Conservation (phyloP, 139 green algal genomes). For the Monoraphidium neglectum region DNA sequence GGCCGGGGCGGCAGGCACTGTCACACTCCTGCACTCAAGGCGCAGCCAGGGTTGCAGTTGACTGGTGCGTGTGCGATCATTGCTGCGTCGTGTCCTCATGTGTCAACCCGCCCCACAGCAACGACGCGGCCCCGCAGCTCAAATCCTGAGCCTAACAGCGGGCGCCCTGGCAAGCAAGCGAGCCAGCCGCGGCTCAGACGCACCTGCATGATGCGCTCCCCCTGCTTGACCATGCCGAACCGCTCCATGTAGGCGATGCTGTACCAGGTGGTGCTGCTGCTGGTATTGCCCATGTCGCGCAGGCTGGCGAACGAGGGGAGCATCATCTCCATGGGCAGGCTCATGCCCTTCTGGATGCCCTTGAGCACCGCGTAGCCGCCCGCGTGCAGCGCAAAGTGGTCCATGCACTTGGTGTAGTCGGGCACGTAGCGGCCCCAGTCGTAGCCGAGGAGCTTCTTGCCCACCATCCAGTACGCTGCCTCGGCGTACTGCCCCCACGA, state of each 20-base stretch:
- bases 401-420: constrained; percentile 43
- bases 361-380: constrained; percentile 36
- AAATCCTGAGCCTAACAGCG: too few species aligned
- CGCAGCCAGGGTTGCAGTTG: neutral
- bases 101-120: too few species aligned
- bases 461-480: constrained; percentile 30
- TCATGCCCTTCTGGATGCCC: constrained; percentile 30
- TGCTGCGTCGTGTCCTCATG: too few species aligned
- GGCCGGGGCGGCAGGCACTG: too few species aligned
- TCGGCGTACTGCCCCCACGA: constrained; percentile 56
- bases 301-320: constrained; percentile 50
- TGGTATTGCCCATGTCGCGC: constrained; percentile 58
- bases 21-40: neutral
- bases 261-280: constrained; percentile 60
- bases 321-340: constrained; percentile 43
- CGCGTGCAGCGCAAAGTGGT: constrained; percentile 62
- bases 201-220: constrained; percentile 42
- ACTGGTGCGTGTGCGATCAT: too few species aligned
- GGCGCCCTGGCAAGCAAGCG: neutral
- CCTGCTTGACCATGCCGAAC: constrained; percentile 36
- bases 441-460: neutral
- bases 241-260: constrained; percentile 53
- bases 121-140: too few species aligned
- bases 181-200: too few species aligned
- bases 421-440: constrained; percentile 31